Evolutionary conservation across 2,329 filamentous ascomycete species (phyloP).

Genomic region (Calonectria hongkongensis): DNA sequence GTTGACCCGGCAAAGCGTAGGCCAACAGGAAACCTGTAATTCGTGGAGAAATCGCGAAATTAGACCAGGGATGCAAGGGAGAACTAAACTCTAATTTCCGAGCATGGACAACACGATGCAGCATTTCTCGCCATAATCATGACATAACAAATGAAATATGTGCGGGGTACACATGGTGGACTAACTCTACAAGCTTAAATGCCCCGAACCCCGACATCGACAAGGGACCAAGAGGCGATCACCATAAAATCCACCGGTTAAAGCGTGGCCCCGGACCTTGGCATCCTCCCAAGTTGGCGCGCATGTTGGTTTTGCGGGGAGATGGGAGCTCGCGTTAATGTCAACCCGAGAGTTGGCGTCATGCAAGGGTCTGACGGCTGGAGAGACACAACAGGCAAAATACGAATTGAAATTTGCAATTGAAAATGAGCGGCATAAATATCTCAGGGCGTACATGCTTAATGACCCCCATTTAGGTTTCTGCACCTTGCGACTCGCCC

Average conservation of each 20-base stretch:
- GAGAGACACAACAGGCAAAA: constrained; percentile 21
- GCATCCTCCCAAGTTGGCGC: constrained; percentile 18
- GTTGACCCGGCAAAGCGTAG: not conserved
- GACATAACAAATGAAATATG: not conserved
- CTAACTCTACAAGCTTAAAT: constrained; percentile 19
- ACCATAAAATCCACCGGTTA: constrained; percentile 25
- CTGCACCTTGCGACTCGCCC: not conserved
- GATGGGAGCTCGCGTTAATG: constrained; percentile 32
- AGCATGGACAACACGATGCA: constrained; percentile 11
- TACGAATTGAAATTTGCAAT: constrained; percentile 5
- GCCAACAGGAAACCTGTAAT: not conserved
- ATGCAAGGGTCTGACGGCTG: constrained; percentile 18
- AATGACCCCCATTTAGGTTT: not conserved
- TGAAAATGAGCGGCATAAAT: constrained; percentile 2
- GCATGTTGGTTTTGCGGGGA: constrained; percentile 23
- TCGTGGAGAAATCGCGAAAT: constrained; percentile 32
- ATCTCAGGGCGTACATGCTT: not conserved
- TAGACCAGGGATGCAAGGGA: not conserved
- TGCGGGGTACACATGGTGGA: constrained; percentile 28
- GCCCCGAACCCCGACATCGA: constrained; percentile 28
- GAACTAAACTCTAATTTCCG: constrained; percentile 29
- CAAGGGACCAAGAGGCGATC: constrained; percentile 20
- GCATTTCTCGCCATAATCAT: constrained; percentile 15
- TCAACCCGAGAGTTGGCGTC: constrained; percentile 27
- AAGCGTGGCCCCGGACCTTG: constrained; percentile 19